Conservation (phyloP, 441 rosid species). For the Raphanus hybrid region DNA sequence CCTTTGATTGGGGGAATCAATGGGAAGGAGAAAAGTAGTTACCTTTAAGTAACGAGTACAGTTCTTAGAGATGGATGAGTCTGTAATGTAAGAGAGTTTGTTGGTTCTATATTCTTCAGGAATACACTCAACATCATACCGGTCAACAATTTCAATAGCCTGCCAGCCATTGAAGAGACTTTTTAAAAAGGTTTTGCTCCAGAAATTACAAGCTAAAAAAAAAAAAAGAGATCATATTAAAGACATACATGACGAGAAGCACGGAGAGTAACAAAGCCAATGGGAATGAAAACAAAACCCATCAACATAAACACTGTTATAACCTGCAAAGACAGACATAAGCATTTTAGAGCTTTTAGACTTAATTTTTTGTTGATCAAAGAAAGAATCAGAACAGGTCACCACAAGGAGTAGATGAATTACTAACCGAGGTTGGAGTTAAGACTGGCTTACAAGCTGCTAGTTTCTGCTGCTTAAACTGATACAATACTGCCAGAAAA, state of each 20-base stretch:
- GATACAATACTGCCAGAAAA: constrained; percentile 53
- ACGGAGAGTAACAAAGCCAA: constrained; percentile 69
- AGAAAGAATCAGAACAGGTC: neutral
- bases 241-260: constrained; percentile 70
- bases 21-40: constrained; percentile 17
- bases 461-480: constrained; percentile 81
- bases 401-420: neutral
- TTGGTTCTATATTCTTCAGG: constrained; percentile 62
- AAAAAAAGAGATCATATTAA: neutral
- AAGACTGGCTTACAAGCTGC: constrained; percentile 92
- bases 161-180: constrained; percentile 37
- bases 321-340: constrained; percentile 41
- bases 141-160: constrained; percentile 79
- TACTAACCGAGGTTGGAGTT: constrained; percentile 76
- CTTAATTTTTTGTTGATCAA: neutral
- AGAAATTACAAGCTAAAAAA: neutral
- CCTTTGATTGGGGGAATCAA: constrained; percentile 5
- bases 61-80: constrained; percentile 65
- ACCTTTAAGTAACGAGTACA: constrained; percentile 78
- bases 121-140: constrained; percentile 77
- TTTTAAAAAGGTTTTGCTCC: neutral
- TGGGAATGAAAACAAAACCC: constrained; percentile 71
- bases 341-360: neutral
- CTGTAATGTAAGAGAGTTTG: constrained; percentile 66
- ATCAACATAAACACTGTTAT: constrained; percentile 59